Base-by-base conservation (phyloP, 176 grass and related monocot genomes). In the Eragrostis curvula region DNA sequence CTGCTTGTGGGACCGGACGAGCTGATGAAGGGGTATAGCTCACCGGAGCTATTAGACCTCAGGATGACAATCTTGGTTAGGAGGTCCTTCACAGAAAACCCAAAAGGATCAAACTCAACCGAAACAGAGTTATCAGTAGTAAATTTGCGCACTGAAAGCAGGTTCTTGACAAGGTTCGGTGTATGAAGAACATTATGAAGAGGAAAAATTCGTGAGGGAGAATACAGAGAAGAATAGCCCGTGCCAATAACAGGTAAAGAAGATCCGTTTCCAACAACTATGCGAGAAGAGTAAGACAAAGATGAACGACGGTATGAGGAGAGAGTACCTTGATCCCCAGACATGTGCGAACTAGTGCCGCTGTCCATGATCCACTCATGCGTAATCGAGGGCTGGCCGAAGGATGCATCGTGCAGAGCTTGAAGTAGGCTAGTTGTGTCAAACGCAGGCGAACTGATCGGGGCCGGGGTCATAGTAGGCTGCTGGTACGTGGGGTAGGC, bases 391-490 rank as follows among this genome's bases (percentile, higher is more conserved):
- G 25, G 13, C 0, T 46, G 21, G 0, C 32, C 32, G 32, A 49
- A 2, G 0, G 68, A 71, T 1, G 39, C 15, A 0, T 16, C 0
- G 0, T 66, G 30, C 0, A 66, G 64, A 0, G 64, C 16, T 0
- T 66, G 30, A 9, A 66, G 0, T 0, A 66, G 64, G 9, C 25
- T 0, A 9, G 2, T 2, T 16, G 29, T 18, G 3, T 7, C 17
- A 4, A 2, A 6, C 1, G 5, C 6, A 0, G 18, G 52, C 0
- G 15, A 6, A 14, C 3, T 36, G 32, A 36, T 4, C 32, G 32
- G 32, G 32, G 15, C 5, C 6, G 1, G 0, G 0, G 17, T 9
- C 4, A 4, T 36, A 30, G 3, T 0, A 3, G 8, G 28, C 0
- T 16, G 14, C 63, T 32, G 39, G 9, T 21, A 21, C 0, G 8